Evolutionary conservation across 192 early-diverging fungal genomes (phyloP).

Genomic region (Gaertneriomyces semiglobifer): DNA sequence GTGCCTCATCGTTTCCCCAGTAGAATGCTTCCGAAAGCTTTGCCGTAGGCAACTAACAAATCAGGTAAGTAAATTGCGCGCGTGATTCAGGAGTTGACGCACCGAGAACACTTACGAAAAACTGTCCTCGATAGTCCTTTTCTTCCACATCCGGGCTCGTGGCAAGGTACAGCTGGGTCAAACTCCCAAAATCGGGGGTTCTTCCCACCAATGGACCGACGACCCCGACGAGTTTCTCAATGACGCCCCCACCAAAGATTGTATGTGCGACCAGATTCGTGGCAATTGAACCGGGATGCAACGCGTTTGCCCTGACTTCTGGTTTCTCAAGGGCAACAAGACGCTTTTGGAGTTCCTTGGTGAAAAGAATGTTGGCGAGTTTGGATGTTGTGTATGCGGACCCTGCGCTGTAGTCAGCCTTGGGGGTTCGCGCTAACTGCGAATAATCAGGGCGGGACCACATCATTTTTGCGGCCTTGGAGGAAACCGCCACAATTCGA

Average conservation of each 20-base stretch:
- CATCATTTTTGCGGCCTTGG: constrained; percentile 23
- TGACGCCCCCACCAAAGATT: neutral
- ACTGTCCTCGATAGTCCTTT: constrained; percentile 28
- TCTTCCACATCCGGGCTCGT: constrained; percentile 21
- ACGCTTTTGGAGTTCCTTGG: constrained; percentile 41
- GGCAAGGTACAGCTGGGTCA: constrained; percentile 38
- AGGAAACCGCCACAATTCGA: constrained; percentile 53
- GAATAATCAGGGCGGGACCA: neutral
- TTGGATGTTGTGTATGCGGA: constrained; percentile 31
- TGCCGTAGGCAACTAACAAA: constrained; percentile 1
- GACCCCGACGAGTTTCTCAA: neutral
- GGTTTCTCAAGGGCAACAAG: constrained; percentile 38
- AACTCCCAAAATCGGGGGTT: constrained; percentile 29
- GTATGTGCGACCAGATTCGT: constrained; percentile 15
- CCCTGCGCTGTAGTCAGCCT: constrained; percentile 39
- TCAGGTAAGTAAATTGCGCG: neutral
- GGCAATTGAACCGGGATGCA: constrained; percentile 39
- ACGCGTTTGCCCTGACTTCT: constrained; percentile 35
- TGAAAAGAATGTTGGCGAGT: constrained; percentile 55
- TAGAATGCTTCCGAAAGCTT: neutral
- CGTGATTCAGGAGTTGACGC: neutral
- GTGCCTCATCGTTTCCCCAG: neutral
- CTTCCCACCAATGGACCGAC: constrained; percentile 16
- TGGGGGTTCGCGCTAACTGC: neutral
- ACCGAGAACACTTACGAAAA: constrained; percentile 30